These are phyloP conservation scores for Sphaerulina vaccinii DNA, from an alignment of 2,329 filamentous ascomycete species.

Conservation along the genomic window DNA sequence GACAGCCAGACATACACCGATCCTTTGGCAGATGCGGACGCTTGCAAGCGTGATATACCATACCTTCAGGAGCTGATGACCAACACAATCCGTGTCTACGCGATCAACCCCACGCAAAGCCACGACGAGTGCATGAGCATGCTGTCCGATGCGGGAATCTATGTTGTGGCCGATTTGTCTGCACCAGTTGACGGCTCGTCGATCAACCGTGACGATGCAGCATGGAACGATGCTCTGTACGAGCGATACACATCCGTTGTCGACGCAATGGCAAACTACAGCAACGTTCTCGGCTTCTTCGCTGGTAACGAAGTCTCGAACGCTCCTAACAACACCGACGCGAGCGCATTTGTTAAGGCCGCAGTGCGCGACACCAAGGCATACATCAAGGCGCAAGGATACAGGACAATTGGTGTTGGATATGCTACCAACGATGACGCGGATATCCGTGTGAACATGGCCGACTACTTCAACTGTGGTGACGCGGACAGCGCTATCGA, in stretches of 20 bases:
- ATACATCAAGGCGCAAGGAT: constrained; percentile 79
- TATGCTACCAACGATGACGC: constrained; percentile 95
- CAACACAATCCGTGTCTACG: constrained; percentile 94
- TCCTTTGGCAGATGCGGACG: constrained; percentile 69
- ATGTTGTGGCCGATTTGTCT: constrained; percentile 87
- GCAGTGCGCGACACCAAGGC: constrained; percentile 94
- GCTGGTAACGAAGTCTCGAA: constrained; percentile 97
- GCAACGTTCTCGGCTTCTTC: constrained; percentile 95
- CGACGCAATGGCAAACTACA: constrained; percentile 76
- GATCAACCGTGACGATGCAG: constrained; percentile 76
- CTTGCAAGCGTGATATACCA: constrained; percentile 83
- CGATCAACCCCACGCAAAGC: constrained; percentile 74
- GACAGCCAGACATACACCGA: constrained; percentile 65
- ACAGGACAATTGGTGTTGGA: constrained; percentile 80
- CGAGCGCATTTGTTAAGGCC: constrained; percentile 94
- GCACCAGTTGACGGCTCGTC: constrained; percentile 67
- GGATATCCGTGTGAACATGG: constrained; percentile 75
- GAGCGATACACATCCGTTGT: constrained; percentile 79
- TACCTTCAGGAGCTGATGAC: constrained; percentile 75
- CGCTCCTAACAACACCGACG: constrained; percentile 79
- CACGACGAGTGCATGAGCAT: constrained; percentile 83
- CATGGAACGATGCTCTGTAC: constrained; percentile 78
- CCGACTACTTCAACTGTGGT: constrained; percentile 94
- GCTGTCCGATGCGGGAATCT: constrained; percentile 83
- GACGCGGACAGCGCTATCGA: constrained; percentile 68